Base-by-base conservation (phyloP, 768 basidiomycete species). In the Cystoderma amianthinum region DNA sequence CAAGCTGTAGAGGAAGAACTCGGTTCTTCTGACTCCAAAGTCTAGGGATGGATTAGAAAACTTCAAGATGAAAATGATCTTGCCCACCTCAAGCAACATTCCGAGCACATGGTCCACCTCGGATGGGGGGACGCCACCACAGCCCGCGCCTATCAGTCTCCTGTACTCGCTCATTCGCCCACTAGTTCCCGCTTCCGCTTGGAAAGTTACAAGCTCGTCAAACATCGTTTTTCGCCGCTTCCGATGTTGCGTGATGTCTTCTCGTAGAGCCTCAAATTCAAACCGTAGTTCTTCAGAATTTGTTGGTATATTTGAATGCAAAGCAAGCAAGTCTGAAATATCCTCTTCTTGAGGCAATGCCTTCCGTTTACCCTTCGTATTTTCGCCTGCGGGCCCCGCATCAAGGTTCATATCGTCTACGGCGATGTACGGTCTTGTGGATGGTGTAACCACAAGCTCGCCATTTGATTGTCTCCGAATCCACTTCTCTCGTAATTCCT, bases 111-210 rank as follows among this genome's bases (percentile, higher is more conserved):
- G 76, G 53, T 97, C 94, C 25, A 97, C 86, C 46, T 97, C 93
- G n/a, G 78, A 69, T 2, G 85, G 79, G 2, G 84, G 76, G 21
- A 93, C 75, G 0, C 89, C 86, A 17, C 91, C 91, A 63, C 90
- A 95, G 0, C 90, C 93, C 12, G 90, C 82, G 22, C 85, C 84
- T 52, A 99, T 93, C 39, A 99, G 61, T 47, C 83, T 71, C 50
- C 93, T 69, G 59, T 97, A 99, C 49, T 94, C 86, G 3, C 76
- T 71, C 81, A 98, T 94, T 47, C 82, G 72, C 30, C 87, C 89
- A 21, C 85, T 81, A 1, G 93, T 96, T 3, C 94, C 94, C 1
- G 87, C 82, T 61, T 94, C 90, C 15, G 89, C 85, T 57, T 93
- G 87, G 61, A 87, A 83, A 21, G 70, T 74, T 9, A 86, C 86